Conservation (phyloP, 768 basidiomycete species). For the Termitomyces sp. region DNA sequence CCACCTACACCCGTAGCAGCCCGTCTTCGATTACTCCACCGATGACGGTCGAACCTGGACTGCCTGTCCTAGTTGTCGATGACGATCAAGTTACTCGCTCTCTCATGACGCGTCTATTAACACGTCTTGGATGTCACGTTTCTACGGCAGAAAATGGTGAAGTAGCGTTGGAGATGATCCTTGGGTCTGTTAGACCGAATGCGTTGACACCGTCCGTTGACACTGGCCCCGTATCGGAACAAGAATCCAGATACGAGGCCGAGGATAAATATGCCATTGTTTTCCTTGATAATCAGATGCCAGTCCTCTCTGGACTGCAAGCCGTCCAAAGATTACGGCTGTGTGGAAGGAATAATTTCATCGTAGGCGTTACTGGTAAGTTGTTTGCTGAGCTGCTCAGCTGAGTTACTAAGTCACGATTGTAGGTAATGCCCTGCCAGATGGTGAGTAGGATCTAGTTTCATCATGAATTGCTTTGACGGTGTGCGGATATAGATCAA, state of each 20-base stretch:
- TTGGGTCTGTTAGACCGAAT: constrained; percentile 30
- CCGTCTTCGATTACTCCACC: constrained; percentile 31
- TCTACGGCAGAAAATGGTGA: constrained; percentile 81
- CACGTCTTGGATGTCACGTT: constrained; percentile 75
- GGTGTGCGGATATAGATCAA: constrained; percentile 49
- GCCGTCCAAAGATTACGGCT: constrained; percentile 59
- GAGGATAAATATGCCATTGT: constrained; percentile 40
- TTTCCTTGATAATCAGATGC: constrained; percentile 78
- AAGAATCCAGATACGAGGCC: constrained; percentile 16
- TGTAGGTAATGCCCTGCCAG: constrained; percentile 47
- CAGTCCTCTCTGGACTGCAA: constrained; percentile 68
- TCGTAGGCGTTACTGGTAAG: constrained; percentile 76
- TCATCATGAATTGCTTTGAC: neutral
- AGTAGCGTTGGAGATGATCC: constrained; percentile 65
- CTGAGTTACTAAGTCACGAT: neutral
- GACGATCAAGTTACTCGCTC: constrained; percentile 77
- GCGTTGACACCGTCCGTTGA: constrained; percentile 34
- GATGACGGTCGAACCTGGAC: constrained; percentile 39
- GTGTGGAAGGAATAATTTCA: constrained; percentile 64
- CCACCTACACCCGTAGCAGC: constrained; percentile 29
- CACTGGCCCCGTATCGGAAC: constrained; percentile 33
- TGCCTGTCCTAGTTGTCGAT: constrained; percentile 76
- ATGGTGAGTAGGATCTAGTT: constrained; percentile 27
- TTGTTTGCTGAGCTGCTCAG: neutral
- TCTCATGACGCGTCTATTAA: constrained; percentile 74